phyloP scores from a whole-genome alignment of 1,139 yeast species.

The Diutina pseudorugosa region DNA sequence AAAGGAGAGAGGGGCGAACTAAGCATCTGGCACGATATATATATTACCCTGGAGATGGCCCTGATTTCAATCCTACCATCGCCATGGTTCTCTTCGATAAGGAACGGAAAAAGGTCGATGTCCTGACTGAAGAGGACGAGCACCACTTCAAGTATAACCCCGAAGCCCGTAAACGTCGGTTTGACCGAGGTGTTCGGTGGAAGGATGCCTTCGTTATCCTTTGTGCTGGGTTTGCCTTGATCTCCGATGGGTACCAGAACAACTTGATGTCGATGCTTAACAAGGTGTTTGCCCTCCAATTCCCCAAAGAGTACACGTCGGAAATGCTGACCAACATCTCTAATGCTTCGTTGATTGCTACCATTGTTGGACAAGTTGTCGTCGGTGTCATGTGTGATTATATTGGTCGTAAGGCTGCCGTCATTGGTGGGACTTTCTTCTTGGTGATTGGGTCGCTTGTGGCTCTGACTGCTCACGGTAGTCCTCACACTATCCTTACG shows the following conservation, averaged over 20 bases:
- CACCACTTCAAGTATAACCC: constrained; percentile 16
- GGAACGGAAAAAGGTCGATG: background rate
- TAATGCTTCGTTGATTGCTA: constrained; percentile 46
- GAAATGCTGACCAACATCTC: constrained; percentile 43
- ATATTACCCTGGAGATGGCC: background rate
- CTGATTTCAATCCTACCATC: background rate
- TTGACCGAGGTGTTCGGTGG: constrained; percentile 16
- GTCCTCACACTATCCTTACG: constrained; percentile 51
- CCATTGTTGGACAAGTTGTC: constrained; percentile 43
- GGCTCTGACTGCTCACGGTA: constrained; percentile 49
- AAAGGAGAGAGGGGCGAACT: too few species aligned
- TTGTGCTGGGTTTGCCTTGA: constrained; percentile 47
- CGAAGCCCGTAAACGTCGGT: constrained; percentile 21
- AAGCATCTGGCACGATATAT: too few species aligned
- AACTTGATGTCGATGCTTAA: constrained; percentile 51
- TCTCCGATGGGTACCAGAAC: constrained; percentile 55
- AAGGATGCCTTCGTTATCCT: constrained; percentile 30
- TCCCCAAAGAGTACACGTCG: constrained; percentile 31
- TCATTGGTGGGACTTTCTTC: constrained; percentile 39
- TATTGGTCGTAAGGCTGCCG: constrained; percentile 47
- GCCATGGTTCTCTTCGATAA: constrained; percentile 1
- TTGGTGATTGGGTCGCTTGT: constrained; percentile 43
- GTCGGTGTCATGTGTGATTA: constrained; percentile 47
- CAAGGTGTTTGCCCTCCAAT: constrained; percentile 31
- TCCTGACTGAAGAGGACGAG: background rate